Percentiles rank a stretch among this genome's conserved stretches.
phyloP scores from a whole-genome alignment of 2,329 filamentous ascomycete species.

The Ceratocystis cubensis region DNA sequence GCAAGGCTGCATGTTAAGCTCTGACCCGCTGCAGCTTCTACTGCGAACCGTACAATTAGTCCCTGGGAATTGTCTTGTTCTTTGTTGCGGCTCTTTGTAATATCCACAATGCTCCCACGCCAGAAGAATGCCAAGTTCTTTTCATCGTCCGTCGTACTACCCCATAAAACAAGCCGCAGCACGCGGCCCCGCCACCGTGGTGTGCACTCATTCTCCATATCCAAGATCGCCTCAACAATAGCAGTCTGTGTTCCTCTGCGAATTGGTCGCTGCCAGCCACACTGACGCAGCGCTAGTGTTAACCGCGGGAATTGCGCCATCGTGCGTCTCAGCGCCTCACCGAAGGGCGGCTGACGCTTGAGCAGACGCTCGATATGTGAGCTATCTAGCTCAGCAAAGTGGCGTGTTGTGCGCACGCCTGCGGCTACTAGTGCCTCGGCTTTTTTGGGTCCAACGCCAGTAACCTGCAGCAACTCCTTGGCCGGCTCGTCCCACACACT shows the following conservation, averaged over 20 bases:
- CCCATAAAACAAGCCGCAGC: slow-evolving; percentile 48
- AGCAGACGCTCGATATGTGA: slow-evolving; percentile 64
- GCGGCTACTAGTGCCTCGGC: slow-evolving; percentile 60
- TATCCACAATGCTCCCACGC: slow-evolving; percentile 48
- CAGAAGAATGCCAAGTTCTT: slow-evolving; percentile 59
- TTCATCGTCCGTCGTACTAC: slow-evolving; percentile 12
- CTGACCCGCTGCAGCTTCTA: slow-evolving; percentile 40
- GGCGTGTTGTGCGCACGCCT: slow-evolving; percentile 58
- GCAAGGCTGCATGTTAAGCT: slow-evolving; percentile 57
- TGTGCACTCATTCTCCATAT: slow-evolving; percentile 54
- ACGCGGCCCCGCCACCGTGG: slow-evolving; percentile 50
- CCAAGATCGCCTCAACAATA: slow-evolving; percentile 50
- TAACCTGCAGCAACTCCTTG: slow-evolving; percentile 70
- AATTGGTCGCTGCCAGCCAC: slow-evolving; percentile 17
- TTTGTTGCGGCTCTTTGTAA: slow-evolving; percentile 35
- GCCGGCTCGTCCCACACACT: slow-evolving; percentile 70
- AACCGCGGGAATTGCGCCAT: slow-evolving; percentile 58
- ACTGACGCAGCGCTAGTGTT: slow-evolving; percentile 28
- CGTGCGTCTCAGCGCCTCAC: slow-evolving; percentile 51
- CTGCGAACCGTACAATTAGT: slow-evolving; percentile 24
- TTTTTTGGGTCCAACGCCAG: slow-evolving; percentile 62
- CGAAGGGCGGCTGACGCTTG: slow-evolving; percentile 72
- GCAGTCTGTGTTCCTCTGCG: slow-evolving; percentile 28
- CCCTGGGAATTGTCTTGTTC: neutral
- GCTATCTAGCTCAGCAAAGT: slow-evolving; percentile 54